A percentile compares a stretch with the other conserved stretches of the same genome.
phyloP scores from a whole-genome alignment of 2,329 filamentous ascomycete genomes.

The Cladophialophora immunda region DNA sequence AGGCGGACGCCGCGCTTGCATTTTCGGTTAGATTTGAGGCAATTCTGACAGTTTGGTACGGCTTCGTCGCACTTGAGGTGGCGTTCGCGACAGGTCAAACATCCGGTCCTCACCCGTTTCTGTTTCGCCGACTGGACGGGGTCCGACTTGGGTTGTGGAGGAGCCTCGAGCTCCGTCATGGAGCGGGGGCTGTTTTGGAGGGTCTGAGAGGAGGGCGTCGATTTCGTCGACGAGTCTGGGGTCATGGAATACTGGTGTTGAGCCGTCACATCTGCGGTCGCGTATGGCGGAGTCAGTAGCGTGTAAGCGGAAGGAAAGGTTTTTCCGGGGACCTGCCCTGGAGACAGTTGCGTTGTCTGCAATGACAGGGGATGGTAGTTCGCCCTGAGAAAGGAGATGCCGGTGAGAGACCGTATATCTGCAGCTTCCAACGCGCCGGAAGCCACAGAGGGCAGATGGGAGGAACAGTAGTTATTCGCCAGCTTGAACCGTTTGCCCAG shows the following conservation, averaged over 20 bases:
- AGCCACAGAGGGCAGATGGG: constrained; percentile 27
- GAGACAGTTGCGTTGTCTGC: constrained; percentile 22
- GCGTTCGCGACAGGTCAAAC: constrained; percentile 85
- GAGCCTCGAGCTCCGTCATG: constrained; percentile 36
- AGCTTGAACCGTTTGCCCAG: constrained; percentile 33
- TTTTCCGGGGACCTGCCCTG: constrained; percentile 23
- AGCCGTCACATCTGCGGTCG: constrained; percentile 33
- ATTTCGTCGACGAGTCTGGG: constrained; percentile 36
- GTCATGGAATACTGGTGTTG: constrained; percentile 34
- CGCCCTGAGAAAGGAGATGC: constrained; percentile 14
- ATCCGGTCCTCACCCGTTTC: constrained; percentile 89
- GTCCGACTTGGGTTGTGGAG: constrained; percentile 28
- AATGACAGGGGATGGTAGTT: constrained; percentile 8
- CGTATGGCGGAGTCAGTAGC: constrained; percentile 37
- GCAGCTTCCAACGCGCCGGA: constrained; percentile 8
- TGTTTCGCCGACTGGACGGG: constrained; percentile 62
- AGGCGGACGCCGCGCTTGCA: constrained; percentile 88
- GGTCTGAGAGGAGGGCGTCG: constrained; percentile 37
- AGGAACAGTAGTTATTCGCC: constrained; percentile 30
- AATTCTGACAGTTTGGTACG: constrained; percentile 74
- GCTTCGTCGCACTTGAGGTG: constrained; percentile 92
- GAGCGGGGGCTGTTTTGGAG: constrained; percentile 37
- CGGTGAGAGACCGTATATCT: background rate
- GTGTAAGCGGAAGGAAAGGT: constrained; percentile 8
- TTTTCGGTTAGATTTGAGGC: constrained; percentile 82